These are phyloP conservation scores for Pyrus betulifolia DNA, from an alignment of 306 rosid species.

Conservation along the genomic window DNA sequence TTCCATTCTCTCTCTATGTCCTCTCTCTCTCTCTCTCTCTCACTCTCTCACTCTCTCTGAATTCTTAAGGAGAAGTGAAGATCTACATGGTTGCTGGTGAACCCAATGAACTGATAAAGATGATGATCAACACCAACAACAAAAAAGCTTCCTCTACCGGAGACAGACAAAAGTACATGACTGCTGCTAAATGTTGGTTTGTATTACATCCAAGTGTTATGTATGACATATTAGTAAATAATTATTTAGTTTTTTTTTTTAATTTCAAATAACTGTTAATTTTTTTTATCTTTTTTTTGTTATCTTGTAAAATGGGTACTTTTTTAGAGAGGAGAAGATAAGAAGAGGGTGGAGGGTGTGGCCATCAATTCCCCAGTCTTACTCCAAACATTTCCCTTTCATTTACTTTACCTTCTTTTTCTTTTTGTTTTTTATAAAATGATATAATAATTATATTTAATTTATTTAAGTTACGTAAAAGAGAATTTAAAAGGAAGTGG, in stretches of 20 bases:
- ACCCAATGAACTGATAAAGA: neutral
- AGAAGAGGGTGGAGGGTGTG: constrained; percentile 46
- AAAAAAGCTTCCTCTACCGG: neutral
- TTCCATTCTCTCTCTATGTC: constrained; percentile 38
- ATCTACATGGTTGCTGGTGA: constrained; percentile 16
- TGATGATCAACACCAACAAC: neutral
- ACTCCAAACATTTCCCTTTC: constrained; percentile 24
- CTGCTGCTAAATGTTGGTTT: neutral
- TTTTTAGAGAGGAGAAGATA: constrained; percentile 28
- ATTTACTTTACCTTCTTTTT: neutral
- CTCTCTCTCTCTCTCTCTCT: neutral
- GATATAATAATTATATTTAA: no score
- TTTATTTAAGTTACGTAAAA: no score
- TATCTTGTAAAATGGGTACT: neutral
- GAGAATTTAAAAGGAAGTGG: no score
- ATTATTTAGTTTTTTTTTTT: neutral
- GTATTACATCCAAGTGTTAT: constrained; percentile 3
- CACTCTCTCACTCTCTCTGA: neutral
- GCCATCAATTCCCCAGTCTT: constrained; percentile 56
- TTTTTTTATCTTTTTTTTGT: neutral
- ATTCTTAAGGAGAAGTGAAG: constrained; percentile 5
- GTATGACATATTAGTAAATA: neutral
- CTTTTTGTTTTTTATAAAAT: neutral
- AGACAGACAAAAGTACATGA: neutral
- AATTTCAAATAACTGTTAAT: neutral